Evolutionary conservation across 306 rosid genomes (phyloP).

Genomic region (Inga oerstediana): DNA sequence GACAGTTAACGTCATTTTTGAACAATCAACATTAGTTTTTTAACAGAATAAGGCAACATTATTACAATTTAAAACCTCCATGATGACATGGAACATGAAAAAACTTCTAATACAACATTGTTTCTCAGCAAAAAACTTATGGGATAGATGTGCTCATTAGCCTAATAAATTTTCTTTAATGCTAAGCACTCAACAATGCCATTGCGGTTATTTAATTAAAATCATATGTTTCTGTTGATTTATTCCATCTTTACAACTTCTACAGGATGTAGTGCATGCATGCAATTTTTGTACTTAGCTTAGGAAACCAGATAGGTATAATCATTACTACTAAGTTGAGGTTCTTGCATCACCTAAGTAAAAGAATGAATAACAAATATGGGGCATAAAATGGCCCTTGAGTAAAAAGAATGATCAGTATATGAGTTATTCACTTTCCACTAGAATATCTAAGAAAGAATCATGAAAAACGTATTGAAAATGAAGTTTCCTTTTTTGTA

Average conservation of each 20-base stretch:
- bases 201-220: neutral
- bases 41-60: too few relatives aligned
- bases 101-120: too few relatives aligned
- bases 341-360: neutral
- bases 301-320: neutral
- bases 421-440: slow-evolving; percentile 15
- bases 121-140: too few relatives aligned
- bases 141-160: accelerated
- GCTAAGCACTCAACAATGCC: neutral
- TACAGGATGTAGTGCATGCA: neutral
- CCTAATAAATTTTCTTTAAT: neutral
- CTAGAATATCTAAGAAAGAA: slow-evolving; percentile 28
- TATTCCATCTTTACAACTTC: neutral
- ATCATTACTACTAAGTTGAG: neutral
- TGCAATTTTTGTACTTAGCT: neutral
- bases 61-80: accelerated
- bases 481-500: slow-evolving; percentile 29
- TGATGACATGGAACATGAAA: accelerated
- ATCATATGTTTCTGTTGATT: neutral
- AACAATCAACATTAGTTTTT: too few relatives aligned
- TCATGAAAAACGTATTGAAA: slow-evolving; percentile 1
- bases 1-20: too few relatives aligned
- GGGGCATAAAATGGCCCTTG: slow-evolving; percentile 15
- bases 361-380: slow-evolving; percentile 20
- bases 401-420: slow-evolving; percentile 18